A percentile compares a stretch with the other conserved stretches of the same genome.
Conservation (phyloP, 1,284 basidiomycete species). For the Apiotrichum siamense region DNA sequence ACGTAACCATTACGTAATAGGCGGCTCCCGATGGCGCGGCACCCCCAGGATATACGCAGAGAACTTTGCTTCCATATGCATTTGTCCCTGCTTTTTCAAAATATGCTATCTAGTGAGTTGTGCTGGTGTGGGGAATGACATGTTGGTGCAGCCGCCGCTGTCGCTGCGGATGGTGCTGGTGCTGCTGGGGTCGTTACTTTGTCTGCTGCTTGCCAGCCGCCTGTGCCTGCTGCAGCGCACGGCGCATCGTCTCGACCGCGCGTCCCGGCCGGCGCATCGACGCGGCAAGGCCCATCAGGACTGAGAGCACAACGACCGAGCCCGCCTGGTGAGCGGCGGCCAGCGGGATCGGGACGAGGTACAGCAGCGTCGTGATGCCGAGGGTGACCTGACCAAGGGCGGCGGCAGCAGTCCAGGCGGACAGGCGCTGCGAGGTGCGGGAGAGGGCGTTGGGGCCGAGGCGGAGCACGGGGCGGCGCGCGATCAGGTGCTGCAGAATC, state of each 20-base stretch:
- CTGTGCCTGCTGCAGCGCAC: constrained; percentile 6
- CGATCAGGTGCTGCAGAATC: constrained; percentile 59
- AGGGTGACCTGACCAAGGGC: constrained; percentile 81
- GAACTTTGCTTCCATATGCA: too few species aligned
- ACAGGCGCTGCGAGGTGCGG: constrained; percentile 58
- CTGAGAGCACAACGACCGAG: constrained; percentile 79
- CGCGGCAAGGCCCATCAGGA: constrained; percentile 70
- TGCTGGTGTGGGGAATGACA: background rate
- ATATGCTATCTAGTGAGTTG: constrained; percentile 1
- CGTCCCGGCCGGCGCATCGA: constrained; percentile 65
- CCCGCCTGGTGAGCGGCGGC: constrained; percentile 95
- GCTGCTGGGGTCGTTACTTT: background rate
- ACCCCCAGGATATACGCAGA: too few species aligned
- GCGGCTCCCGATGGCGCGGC: too few species aligned
- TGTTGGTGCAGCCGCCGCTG: background rate
- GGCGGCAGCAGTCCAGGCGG: constrained; percentile 67
- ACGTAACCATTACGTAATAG: too few species aligned
- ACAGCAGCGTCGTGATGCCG: constrained; percentile 86
- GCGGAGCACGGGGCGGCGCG: constrained; percentile 55
- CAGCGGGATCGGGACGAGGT: constrained; percentile 86
- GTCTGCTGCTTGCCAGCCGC: background rate
- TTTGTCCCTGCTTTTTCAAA: too few species aligned
- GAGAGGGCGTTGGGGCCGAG: constrained; percentile 55
- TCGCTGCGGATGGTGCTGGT: background rate
- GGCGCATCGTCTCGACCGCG: constrained; percentile 51